These are phyloP conservation scores for Corymbia calophylla DNA, from an alignment of 441 rosid species.

Conservation along the genomic window DNA sequence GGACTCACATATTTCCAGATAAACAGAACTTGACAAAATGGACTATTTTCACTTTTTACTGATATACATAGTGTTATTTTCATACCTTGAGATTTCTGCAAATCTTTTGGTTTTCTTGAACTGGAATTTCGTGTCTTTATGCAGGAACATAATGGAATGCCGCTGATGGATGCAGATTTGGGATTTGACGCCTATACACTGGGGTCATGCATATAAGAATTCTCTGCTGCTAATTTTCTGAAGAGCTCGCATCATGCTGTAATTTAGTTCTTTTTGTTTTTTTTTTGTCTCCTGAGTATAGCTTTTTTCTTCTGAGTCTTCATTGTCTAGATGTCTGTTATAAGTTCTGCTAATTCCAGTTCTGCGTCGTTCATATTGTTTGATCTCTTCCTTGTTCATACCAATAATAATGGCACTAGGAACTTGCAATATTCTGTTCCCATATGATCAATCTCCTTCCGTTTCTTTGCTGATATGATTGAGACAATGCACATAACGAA, in stretches of 20 bases:
- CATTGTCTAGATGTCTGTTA: background rate
- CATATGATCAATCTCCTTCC: background rate
- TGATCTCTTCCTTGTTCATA: background rate
- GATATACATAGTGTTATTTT: background rate
- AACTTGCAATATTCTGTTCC: background rate
- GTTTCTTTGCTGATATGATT: background rate
- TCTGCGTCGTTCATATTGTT: background rate
- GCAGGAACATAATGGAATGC: slow-evolving; percentile 53
- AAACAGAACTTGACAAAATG: background rate
- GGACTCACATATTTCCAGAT: background rate
- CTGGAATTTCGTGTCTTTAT: background rate
- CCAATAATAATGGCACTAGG: background rate
- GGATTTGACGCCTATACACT: slow-evolving; percentile 57
- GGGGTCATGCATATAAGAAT: slow-evolving; percentile 37
- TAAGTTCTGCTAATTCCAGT: background rate
- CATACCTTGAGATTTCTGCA: background rate
- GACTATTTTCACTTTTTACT: background rate
- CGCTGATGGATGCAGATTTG: slow-evolving; percentile 54
- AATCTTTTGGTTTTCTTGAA: background rate
- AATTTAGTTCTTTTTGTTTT: background rate
- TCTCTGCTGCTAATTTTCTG: background rate
- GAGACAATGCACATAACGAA: background rate
- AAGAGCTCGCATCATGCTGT: background rate
- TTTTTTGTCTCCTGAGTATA: background rate
- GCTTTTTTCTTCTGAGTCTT: background rate